Conservation (phyloP, 305 asterid species). For the Fraxinus albicans region DNA sequence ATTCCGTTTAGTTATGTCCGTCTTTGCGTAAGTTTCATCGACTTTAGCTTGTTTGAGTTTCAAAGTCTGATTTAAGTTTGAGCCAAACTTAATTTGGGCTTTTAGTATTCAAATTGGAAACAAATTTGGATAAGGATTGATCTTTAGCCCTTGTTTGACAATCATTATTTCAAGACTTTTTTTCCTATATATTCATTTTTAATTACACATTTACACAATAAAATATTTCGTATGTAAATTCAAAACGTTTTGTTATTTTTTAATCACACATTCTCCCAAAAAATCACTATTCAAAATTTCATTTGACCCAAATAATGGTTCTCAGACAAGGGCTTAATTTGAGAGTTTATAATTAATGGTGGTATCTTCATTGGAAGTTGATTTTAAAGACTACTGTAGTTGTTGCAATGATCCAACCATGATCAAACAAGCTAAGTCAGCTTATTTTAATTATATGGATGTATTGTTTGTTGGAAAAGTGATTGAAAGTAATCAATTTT, state of each 20-base stretch:
- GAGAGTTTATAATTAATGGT: not conserved
- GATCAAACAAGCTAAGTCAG: not conserved
- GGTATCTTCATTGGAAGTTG: not conserved
- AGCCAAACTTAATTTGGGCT: not conserved
- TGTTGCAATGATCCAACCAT: not conserved
- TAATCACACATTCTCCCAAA: no score
- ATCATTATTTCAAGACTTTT: no score
- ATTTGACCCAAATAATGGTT: not conserved
- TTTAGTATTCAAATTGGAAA: not conserved
- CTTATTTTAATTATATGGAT: not conserved
- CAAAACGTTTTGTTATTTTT: no score
- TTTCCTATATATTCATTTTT: no score
- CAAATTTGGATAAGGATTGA: not conserved
- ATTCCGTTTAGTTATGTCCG: not conserved
- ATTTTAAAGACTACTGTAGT: not conserved
- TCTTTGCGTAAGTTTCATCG: not conserved
- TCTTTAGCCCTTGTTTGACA: not conserved
- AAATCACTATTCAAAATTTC: no score
- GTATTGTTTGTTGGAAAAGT: not conserved
- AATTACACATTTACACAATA: not conserved
- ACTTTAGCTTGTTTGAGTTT: not conserved
- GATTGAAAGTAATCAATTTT: not conserved
- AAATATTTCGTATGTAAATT: not conserved
- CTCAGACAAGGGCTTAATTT: not conserved
- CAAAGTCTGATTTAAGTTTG: not conserved